phyloP scores from a whole-genome alignment of 441 rosid species.

The Gossypium schwendimanii region DNA sequence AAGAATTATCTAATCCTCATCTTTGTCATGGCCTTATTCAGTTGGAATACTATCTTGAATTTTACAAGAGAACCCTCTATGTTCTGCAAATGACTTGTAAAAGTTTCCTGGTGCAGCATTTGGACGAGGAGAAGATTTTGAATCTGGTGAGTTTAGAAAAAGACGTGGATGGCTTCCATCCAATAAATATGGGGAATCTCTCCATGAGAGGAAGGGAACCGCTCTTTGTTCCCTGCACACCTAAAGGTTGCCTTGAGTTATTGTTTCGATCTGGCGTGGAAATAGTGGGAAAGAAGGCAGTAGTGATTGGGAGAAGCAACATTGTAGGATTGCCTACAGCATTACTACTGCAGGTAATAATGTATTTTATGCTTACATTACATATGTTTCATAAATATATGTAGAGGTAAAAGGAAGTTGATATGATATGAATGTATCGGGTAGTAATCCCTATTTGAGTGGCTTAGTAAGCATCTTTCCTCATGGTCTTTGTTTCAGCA shows the following conservation, averaged over 20 bases:
- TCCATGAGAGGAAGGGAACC: constrained; percentile 93
- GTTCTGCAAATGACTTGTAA: constrained; percentile 25
- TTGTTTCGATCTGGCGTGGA: constrained; percentile 63
- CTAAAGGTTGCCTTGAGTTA: constrained; percentile 78
- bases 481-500: background rate
- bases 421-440: background rate
- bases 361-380: background rate
- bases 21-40: background rate
- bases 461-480: background rate
- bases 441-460: background rate
- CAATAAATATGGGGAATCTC: constrained; percentile 72
- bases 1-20: background rate
- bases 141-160: constrained; percentile 57
- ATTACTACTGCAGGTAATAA: constrained; percentile 67
- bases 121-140: constrained; percentile 70
- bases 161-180: constrained; percentile 94
- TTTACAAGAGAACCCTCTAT: background rate
- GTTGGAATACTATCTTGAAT: background rate
- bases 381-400: constrained; percentile 1
- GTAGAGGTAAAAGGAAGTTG: background rate
- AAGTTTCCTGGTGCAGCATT: constrained; percentile 49
- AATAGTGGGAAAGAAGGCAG: constrained; percentile 65
- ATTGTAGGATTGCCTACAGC: constrained; percentile 74
- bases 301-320: constrained; percentile 82
- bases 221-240: constrained; percentile 67